Conservation (phyloP, 2,329 filamentous ascomycete species). For the Juglanconis sp. region DNA sequence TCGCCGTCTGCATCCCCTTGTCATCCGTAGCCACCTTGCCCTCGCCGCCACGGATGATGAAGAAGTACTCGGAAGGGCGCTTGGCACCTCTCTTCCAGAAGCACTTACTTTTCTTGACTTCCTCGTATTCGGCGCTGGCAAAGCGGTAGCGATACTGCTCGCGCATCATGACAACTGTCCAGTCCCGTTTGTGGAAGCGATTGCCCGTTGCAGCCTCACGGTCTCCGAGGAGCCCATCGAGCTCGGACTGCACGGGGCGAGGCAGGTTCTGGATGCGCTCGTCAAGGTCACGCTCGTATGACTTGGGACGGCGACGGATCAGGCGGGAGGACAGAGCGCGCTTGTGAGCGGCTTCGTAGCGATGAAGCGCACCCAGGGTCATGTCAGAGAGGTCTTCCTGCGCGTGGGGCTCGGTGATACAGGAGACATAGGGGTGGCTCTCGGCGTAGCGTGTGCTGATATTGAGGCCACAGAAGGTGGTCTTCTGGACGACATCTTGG, state of each 20-base stretch:
- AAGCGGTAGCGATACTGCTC: conserved; percentile 25
- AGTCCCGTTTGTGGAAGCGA: conserved; percentile 22
- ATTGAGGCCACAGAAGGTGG: conserved; percentile 20
- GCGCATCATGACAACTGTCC: conserved; percentile 25
- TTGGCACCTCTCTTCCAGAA: conserved; percentile 23
- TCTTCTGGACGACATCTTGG: conserved; percentile 8
- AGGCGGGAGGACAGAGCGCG: conserved; percentile 22
- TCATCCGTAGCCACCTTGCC: conserved; percentile 14
- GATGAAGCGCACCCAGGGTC: conserved; percentile 21
- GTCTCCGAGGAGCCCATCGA: conserved; percentile 22
- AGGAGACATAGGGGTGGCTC: not conserved
- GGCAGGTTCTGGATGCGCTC: conserved; percentile 22
- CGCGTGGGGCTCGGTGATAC: conserved; percentile 8
- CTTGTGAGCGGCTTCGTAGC: conserved; percentile 21
- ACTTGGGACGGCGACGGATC: conserved; percentile 19
- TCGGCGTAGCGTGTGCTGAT: not conserved
- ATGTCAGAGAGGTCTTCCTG: conserved; percentile 24
- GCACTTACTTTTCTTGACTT: conserved; percentile 22
- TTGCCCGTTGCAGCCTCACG: conserved; percentile 21
- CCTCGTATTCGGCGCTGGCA: conserved; percentile 14
- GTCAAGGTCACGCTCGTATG: conserved; percentile 27
- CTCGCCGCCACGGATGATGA: conserved; percentile 23
- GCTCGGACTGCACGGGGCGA: conserved; percentile 15
- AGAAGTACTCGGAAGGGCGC: conserved; percentile 18
- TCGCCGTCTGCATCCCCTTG: conserved; percentile 15